A percentile compares a stretch with the other conserved stretches of the same genome.
phyloP scores from a whole-genome alignment of 345 rosid genomes.

The Melaleuca quinquenervia region DNA sequence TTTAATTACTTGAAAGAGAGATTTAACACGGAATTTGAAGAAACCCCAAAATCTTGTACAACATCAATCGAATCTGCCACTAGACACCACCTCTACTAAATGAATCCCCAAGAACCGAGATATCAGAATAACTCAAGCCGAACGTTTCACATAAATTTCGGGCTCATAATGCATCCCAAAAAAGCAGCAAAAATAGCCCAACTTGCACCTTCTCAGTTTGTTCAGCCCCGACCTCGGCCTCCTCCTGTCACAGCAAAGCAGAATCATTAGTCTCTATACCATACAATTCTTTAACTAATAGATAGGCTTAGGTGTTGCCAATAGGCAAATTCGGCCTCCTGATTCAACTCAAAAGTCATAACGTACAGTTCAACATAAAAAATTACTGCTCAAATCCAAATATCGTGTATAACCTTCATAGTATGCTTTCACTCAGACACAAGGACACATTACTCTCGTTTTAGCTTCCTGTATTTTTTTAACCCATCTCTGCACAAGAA shows the following conservation, averaged over 20 bases:
- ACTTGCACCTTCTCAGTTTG: not conserved
- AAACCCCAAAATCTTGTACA: not conserved
- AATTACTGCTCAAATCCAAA: not conserved
- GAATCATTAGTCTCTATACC: not conserved
- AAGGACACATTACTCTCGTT: not conserved
- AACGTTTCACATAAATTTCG: not conserved
- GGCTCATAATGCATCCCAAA: conserved; percentile 20
- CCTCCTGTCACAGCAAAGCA: conserved; percentile 28
- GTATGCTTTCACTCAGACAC: not conserved
- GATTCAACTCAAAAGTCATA: not conserved
- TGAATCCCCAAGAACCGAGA: not conserved
- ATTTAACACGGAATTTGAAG: not conserved
- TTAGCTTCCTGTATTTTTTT: not conserved
- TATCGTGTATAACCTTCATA: not conserved
- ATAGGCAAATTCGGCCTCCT: not conserved
- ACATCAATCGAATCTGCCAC: not conserved
- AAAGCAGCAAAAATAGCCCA: conserved; percentile 14
- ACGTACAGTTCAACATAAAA: not conserved
- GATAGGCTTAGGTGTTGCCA: not conserved
- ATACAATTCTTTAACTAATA: not conserved
- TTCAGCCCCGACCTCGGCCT: conserved; percentile 50
- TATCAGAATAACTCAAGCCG: not conserved
- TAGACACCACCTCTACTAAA: not conserved
- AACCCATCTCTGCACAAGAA: not conserved
- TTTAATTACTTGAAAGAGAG: not conserved